phyloP scores from a whole-genome alignment of 768 basidiomycete species.

The Mycena olivaceomarginata region DNA sequence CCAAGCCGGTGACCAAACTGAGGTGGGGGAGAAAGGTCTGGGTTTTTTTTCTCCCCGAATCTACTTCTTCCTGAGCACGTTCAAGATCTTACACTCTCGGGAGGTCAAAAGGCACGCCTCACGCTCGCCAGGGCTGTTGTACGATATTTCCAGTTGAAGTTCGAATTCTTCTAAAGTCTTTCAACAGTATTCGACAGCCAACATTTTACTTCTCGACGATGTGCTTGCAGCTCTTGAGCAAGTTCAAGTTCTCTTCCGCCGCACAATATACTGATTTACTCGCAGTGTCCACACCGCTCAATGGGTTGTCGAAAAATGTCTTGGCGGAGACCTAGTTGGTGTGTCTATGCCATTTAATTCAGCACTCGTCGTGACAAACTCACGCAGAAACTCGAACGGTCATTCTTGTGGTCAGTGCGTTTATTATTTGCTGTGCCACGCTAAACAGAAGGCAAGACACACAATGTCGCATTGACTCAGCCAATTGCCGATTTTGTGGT shows the following conservation, averaged over 20 bases:
- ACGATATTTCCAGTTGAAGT: neutral
- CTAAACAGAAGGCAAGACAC: slow-evolving; percentile 55
- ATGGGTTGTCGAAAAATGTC: slow-evolving; percentile 68
- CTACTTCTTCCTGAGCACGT: neutral
- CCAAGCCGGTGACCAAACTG: slow-evolving; percentile 74
- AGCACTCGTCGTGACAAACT: neutral
- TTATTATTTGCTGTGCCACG: neutral
- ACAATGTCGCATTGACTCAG: slow-evolving; percentile 65
- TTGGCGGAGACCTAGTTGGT: slow-evolving; percentile 61
- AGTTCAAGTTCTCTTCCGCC: neutral
- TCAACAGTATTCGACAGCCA: slow-evolving; percentile 53
- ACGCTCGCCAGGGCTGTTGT: slow-evolving; percentile 65
- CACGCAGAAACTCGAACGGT: slow-evolving; percentile 52
- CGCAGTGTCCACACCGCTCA: slow-evolving; percentile 66
- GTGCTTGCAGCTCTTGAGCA: slow-evolving; percentile 74
- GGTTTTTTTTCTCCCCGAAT: slow-evolving; percentile 65
- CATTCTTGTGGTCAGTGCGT: neutral
- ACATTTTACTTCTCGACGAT: slow-evolving; percentile 84
- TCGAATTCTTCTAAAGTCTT: too few species aligned
- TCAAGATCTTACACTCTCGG: slow-evolving; percentile 40
- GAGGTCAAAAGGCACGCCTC: slow-evolving; percentile 70
- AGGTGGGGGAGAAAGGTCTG: slow-evolving; percentile 79
- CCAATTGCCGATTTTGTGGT: slow-evolving; percentile 68
- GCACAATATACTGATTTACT: slow-evolving; percentile 41
- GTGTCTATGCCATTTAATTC: slow-evolving; percentile 28